phyloP scores from a whole-genome alignment of 2,329 filamentous ascomycete genomes.

The Colletotrichum horii region DNA sequence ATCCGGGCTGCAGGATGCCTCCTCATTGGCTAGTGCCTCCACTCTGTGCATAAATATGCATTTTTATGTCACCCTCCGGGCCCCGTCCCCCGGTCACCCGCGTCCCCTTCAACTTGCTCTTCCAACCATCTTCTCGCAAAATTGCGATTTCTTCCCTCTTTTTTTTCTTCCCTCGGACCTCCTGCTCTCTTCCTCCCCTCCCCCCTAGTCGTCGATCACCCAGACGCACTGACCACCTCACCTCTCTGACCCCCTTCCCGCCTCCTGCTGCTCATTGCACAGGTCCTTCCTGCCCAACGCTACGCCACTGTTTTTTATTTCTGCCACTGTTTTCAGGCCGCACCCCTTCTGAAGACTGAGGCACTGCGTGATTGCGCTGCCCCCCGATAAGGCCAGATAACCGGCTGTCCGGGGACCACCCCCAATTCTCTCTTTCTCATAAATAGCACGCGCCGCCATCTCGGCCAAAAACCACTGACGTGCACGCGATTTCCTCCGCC shows the following conservation, averaged over 20 bases:
- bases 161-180: constrained; percentile 9
- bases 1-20: not conserved
- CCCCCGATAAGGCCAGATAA: constrained; percentile 44
- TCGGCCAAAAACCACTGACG: constrained; percentile 47
- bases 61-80: constrained; percentile 13
- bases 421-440: constrained; percentile 41
- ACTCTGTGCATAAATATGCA: constrained; percentile 20
- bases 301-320: constrained; percentile 39
- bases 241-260: constrained; percentile 3
- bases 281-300: constrained; percentile 28
- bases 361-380: not conserved
- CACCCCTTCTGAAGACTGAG: constrained; percentile 11
- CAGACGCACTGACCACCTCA: constrained; percentile 21
- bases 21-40: constrained; percentile 9
- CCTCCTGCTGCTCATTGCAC: constrained; percentile 21
- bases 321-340: constrained; percentile 18
- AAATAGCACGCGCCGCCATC: constrained; percentile 52
- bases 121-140: constrained; percentile 25
- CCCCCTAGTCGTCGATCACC: constrained; percentile 18
- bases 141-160: constrained; percentile 32
- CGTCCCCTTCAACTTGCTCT: constrained; percentile 14
- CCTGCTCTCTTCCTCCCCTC: not conserved
- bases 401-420: constrained; percentile 36
- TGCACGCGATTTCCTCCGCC: constrained; percentile 50
- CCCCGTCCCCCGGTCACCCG: not conserved